Conservation (phyloP, 495 filamentous ascomycete species). For the Xylaria scruposa region DNA sequence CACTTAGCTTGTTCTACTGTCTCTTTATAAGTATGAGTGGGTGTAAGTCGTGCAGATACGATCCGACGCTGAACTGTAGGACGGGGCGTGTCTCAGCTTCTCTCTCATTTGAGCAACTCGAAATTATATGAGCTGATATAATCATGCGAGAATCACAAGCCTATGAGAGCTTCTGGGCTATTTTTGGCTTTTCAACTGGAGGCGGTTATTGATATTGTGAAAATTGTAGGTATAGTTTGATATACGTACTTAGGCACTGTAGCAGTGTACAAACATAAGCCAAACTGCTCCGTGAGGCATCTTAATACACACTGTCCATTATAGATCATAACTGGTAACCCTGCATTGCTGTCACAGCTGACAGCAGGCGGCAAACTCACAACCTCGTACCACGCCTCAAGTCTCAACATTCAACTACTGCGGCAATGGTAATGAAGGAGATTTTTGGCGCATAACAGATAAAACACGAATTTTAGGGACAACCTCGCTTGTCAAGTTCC, state of each 20-base stretch:
- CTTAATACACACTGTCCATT: not conserved
- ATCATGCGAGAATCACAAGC: not conserved
- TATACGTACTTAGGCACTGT: no score
- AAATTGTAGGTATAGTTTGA: no score
- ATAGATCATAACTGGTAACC: no score
- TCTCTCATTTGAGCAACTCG: not conserved
- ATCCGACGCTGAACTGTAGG: not conserved
- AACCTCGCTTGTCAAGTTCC: not conserved
- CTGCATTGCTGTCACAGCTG: slow-evolving; percentile 6
- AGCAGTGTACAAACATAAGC: no score
- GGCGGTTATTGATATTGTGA: not conserved
- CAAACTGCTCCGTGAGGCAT: not conserved
- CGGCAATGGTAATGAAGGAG: not conserved
- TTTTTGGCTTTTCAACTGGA: not conserved
- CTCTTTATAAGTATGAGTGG: not conserved
- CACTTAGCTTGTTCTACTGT: no score
- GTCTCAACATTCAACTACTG: not conserved
- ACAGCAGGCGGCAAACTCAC: slow-evolving; percentile 7
- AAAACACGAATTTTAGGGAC: not conserved
- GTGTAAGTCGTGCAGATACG: not conserved
- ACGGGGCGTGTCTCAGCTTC: not conserved
- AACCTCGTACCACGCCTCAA: not conserved
- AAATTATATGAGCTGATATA: not conserved
- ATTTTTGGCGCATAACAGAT: not conserved
- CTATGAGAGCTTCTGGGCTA: not conserved